Percentiles rank a stretch among this genome's conserved stretches.
These are phyloP conservation scores for Musa balbisiana DNA, from an alignment of 202 grass and related monocot genomes.

Conservation along the genomic window DNA sequence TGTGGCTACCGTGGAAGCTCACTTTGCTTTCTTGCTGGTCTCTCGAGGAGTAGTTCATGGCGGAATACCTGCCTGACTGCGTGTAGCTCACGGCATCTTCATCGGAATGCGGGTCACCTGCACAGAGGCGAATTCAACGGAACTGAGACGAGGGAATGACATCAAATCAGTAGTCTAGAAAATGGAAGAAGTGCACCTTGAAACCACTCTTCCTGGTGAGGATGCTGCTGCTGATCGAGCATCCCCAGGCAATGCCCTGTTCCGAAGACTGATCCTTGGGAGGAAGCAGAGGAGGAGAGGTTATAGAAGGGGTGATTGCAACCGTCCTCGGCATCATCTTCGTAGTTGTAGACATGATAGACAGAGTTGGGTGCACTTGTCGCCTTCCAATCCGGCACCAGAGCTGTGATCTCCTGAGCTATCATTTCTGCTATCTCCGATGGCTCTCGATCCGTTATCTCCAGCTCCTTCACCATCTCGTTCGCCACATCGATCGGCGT, in stretches of 20 bases:
- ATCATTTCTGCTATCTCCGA: conserved; percentile 82
- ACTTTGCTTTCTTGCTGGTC: conserved; percentile 15
- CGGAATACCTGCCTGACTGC: conserved; percentile 53
- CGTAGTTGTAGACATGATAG: conserved; percentile 46
- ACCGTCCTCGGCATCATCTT: conserved; percentile 29
- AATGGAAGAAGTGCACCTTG: conserved; percentile 21
- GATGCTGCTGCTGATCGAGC: conserved; percentile 16
- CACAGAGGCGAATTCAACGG: neutral
- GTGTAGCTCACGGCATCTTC: conserved; percentile 60
- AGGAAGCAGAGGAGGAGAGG: conserved; percentile 53
- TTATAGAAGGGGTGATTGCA: conserved; percentile 47
- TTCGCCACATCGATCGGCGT: conserved; percentile 63
- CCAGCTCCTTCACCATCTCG: conserved; percentile 94
- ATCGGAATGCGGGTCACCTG: conserved; percentile 41
- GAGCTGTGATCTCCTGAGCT: conserved; percentile 42
- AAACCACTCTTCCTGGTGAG: conserved; percentile 11
- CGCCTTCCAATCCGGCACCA: conserved; percentile 45
- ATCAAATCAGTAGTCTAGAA: too few species aligned
- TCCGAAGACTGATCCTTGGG: conserved; percentile 42
- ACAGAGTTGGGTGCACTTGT: conserved; percentile 3
- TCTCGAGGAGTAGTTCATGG: conserved; percentile 32
- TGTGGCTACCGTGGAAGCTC: conserved; percentile 9
- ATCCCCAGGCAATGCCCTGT: neutral
- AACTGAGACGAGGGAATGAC: too few species aligned
- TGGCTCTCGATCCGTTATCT: conserved; percentile 56